Evolutionary conservation across 768 basidiomycete genomes (phyloP).

Genomic region (Inosperma sp.): DNA sequence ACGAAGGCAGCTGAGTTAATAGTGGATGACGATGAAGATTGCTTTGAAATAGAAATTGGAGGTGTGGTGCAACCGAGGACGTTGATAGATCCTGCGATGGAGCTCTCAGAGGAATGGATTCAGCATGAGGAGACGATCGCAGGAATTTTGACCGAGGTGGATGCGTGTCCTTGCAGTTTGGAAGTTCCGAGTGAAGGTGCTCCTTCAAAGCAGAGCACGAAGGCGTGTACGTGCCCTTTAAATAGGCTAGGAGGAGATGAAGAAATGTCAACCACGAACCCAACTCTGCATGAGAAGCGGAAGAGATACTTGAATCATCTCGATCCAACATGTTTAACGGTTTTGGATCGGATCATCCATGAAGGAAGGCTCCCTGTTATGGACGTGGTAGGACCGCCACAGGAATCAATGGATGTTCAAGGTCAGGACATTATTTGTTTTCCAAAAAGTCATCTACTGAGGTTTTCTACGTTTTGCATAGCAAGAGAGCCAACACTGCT

Average conservation of each 20-base stretch:
- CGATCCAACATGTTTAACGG: slow-evolving; percentile 20
- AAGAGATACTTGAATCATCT: slow-evolving; percentile 17
- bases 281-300: background rate
- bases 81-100: slow-evolving; percentile 37
- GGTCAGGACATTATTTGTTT: background rate
- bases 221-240: slow-evolving; percentile 4
- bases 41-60: background rate
- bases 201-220: background rate
- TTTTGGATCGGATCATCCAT: slow-evolving; percentile 24
- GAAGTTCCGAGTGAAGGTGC: slow-evolving; percentile 2
- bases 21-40: background rate
- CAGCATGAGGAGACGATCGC: slow-evolving; percentile 45
- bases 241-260: background rate
- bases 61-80: background rate
- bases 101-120: slow-evolving; percentile 50
- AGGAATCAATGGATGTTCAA: background rate
- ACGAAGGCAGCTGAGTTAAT: slow-evolving; percentile 28
- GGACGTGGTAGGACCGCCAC: background rate
- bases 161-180: slow-evolving; percentile 17
- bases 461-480: background rate
- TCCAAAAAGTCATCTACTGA: background rate
- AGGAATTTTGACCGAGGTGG: slow-evolving; percentile 8
- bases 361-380: too few species aligned
- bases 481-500: too few species aligned
- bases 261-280: background rate